Evolutionary conservation across 768 basidiomycete species (phyloP).

Genomic region (Leccinum disarticulatum): DNA sequence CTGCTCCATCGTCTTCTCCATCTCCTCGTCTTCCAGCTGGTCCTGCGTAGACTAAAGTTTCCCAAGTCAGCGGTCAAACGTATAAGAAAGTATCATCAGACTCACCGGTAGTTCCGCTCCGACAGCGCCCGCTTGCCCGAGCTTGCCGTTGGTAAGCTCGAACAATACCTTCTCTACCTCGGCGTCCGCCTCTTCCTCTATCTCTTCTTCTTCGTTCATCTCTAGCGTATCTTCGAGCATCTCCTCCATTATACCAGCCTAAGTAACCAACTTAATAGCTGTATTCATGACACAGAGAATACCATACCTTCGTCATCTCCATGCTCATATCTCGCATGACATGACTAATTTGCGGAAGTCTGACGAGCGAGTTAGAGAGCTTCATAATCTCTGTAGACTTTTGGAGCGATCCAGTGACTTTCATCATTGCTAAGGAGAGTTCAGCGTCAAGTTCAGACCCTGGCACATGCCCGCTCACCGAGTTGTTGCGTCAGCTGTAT

Average conservation of each 20-base stretch:
- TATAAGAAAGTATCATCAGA: slow-evolving; percentile 11
- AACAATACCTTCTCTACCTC: slow-evolving; percentile 97
- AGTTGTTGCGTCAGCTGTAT: slow-evolving; percentile 90
- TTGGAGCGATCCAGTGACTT: slow-evolving; percentile 96
- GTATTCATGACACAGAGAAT: background rate
- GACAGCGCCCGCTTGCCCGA: slow-evolving; percentile 81
- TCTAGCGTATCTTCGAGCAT: slow-evolving; percentile 95
- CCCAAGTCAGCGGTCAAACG: slow-evolving; percentile 8
- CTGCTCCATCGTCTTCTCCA: slow-evolving; percentile 84
- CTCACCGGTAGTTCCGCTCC: slow-evolving; percentile 75
- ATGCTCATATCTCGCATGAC: slow-evolving; percentile 98
- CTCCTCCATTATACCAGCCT: slow-evolving; percentile 98
- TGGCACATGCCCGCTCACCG: slow-evolving; percentile 51
- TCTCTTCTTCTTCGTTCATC: slow-evolving; percentile 89
- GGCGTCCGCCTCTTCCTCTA: slow-evolving; percentile 95
- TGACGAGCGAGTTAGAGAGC: slow-evolving; percentile 89
- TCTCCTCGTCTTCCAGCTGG: slow-evolving; percentile 73
- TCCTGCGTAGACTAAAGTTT: slow-evolving; percentile 54
- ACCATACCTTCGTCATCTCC: slow-evolving; percentile 95
- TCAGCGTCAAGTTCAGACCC: background rate
- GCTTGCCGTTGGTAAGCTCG: slow-evolving; percentile 92
- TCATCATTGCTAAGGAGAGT: slow-evolving; percentile 73
- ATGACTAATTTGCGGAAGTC: slow-evolving; percentile 87
- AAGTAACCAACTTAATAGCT: slow-evolving; percentile 6
- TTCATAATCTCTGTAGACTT: slow-evolving; percentile 99